Base-by-base conservation (phyloP, 2,329 filamentous ascomycete species). In the Aphanoascus verrucosus region DNA sequence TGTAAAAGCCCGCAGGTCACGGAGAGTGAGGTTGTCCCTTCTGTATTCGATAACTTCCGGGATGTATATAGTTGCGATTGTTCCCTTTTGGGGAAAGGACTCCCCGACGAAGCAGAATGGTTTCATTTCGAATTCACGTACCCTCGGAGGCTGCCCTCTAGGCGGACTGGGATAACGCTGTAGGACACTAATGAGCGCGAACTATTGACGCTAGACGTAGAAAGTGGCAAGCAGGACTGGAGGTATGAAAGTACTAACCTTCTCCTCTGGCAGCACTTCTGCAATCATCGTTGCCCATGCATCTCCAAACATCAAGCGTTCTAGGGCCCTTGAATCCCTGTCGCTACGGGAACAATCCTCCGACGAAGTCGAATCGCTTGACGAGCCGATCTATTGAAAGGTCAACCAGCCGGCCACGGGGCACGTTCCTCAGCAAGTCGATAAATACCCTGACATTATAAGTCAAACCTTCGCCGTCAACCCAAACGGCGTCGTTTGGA, bases 1-100 rank as follows among this genome's bases (percentile, higher is more conserved):
- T 63, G 64, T 46, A 19, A 43, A 46, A 54, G 49, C 23, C 19
- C 41, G 43, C 38, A 40, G 31, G 11, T 49, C 43, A 9, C 15
- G 23, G n/a, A 12, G 34, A 15, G 49, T 43, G 5, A 41, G 34
- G 12, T 1, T 1, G 20, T 17, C 5, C 20, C 32, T 38, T 23
- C 12, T 11, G 17, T 55, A 55, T 1, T 2, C 4, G n/a, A 45
- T 37, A 40, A 53, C n/a, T n/a, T 41, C 15, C 34, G 43, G n/a
- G 57, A 55, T 3, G 32, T 20, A 48, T 50, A 57, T 19, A 58
- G 40, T 41, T 58, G 37, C 14, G 7, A 23, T n/a, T 38, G 23
- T 17, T 45, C 50, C n/a, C n/a, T n/a, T n/a, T 31, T 35, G 20
- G 9, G 49, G 52, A 40, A 58, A 55, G 1, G 52, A 41, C 3